Conservation (phyloP, 495 filamentous ascomycete species). For the Neurospora sp. region DNA sequence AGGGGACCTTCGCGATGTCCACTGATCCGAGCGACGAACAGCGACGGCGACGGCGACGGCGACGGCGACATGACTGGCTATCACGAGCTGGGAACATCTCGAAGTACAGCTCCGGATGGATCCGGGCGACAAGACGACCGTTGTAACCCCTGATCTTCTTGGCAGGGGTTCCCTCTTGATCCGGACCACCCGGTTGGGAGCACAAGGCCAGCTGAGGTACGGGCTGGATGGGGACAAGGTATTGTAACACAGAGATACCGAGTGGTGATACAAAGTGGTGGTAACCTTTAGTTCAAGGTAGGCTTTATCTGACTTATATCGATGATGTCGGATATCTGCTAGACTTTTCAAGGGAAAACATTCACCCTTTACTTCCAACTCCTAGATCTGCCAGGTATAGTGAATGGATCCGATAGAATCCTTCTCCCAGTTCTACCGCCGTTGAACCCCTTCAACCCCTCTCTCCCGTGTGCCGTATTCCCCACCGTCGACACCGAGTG, state of each 20-base stretch:
- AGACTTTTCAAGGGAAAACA: not conserved
- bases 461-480: not conserved
- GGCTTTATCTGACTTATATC: not conserved
- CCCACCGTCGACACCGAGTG: not conserved
- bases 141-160: not conserved
- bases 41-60: not conserved
- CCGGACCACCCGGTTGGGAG: not conserved
- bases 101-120: not conserved
- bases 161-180: not conserved
- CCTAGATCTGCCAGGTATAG: not conserved
- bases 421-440: not conserved
- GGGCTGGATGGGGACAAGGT: not conserved
- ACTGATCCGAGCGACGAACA: not conserved
- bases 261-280: not conserved
- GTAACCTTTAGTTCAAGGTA: not conserved
- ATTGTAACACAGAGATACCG: not conserved
- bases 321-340: not conserved
- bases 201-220: not conserved
- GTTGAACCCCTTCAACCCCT: not conserved
- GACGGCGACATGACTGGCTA: not conserved
- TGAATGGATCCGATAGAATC: not conserved
- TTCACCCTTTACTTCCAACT: not conserved
- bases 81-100: not conserved
- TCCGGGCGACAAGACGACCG: not conserved
- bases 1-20: not conserved